A percentile compares a stretch with the other conserved stretches of the same genome.
Conservation (phyloP, 257 asterid species). For the Solanum chaucha region DNA sequence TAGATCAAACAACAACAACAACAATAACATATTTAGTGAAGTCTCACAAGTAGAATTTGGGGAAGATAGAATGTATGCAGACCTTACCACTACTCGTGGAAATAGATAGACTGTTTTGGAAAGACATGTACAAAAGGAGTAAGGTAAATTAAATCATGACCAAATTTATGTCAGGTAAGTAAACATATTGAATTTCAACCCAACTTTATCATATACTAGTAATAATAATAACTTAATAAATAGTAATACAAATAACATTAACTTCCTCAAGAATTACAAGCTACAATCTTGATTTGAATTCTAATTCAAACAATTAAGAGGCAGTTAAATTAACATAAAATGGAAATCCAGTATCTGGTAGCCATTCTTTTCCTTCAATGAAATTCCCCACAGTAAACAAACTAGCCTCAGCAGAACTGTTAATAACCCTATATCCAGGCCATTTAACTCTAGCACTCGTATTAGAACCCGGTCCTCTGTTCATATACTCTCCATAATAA, state of each 20-base stretch:
- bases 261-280: neutral
- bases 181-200: neutral
- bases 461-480: constrained; percentile 87
- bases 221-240: neutral
- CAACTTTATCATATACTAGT: neutral
- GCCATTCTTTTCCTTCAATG: constrained; percentile 61
- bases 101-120: too few relatives aligned
- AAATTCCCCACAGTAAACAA: constrained; percentile 65
- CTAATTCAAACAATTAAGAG: neutral
- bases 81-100: neutral
- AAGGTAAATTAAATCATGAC: neutral
- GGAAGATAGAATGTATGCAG: accelerated
- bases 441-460: constrained; percentile 65
- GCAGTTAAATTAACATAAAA: constrained; percentile 63
- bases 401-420: constrained; percentile 43
- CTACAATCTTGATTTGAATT: neutral
- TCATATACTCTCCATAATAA: constrained; percentile 74
- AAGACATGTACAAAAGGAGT: neutral
- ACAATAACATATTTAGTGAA: neutral
- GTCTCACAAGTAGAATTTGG: too few relatives aligned
- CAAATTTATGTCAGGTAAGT: neutral
- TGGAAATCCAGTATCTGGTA: constrained; percentile 43
- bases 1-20: neutral
- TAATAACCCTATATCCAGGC: constrained; percentile 76
- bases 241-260: neutral